Percentiles rank a stretch among this genome's conserved stretches.
phyloP scores from a whole-genome alignment of 495 filamentous ascomycete genomes.

The Penicillium nucicola region DNA sequence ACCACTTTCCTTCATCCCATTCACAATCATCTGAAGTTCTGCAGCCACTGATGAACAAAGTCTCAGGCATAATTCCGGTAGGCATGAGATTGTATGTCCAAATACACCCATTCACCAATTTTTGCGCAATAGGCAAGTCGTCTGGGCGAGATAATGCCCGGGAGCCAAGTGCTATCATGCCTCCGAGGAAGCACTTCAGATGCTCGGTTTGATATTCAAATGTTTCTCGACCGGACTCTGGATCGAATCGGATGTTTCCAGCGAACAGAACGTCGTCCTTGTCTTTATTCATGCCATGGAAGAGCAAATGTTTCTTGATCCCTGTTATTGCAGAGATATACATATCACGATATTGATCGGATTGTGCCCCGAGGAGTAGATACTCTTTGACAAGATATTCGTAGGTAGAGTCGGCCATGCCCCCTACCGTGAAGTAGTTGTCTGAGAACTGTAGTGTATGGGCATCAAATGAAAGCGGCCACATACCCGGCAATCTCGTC shows the following conservation, averaged over 20 bases:
- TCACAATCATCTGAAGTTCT: constrained; percentile 36
- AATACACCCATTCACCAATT: constrained; percentile 55
- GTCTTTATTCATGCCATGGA: constrained; percentile 72
- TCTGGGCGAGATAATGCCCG: constrained; percentile 53
- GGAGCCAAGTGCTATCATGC: constrained; percentile 55
- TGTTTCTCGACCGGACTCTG: background rate
- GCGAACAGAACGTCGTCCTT: constrained; percentile 71
- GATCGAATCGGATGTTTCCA: constrained; percentile 41
- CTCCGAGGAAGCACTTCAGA: constrained; percentile 59
- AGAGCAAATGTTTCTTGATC: constrained; percentile 75
- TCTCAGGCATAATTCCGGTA: constrained; percentile 60
- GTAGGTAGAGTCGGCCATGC: constrained; percentile 85
- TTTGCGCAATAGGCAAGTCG: constrained; percentile 52
- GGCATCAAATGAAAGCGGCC: constrained; percentile 75
- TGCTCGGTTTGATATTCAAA: constrained; percentile 50
- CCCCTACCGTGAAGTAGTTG: constrained; percentile 70
- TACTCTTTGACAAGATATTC: constrained; percentile 89
- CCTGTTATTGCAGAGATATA: constrained; percentile 67
- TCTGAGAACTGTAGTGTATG: constrained; percentile 37
- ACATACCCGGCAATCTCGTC: constrained; percentile 76
- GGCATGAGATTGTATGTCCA: constrained; percentile 57
- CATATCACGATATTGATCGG: constrained; percentile 76
- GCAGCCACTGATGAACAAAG: constrained; percentile 50
- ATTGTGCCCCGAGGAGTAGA: constrained; percentile 72
- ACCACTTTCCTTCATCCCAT: constrained; percentile 54